Conservation (phyloP, 23 red algal species). For the Gracilaria gracilis region DNA sequence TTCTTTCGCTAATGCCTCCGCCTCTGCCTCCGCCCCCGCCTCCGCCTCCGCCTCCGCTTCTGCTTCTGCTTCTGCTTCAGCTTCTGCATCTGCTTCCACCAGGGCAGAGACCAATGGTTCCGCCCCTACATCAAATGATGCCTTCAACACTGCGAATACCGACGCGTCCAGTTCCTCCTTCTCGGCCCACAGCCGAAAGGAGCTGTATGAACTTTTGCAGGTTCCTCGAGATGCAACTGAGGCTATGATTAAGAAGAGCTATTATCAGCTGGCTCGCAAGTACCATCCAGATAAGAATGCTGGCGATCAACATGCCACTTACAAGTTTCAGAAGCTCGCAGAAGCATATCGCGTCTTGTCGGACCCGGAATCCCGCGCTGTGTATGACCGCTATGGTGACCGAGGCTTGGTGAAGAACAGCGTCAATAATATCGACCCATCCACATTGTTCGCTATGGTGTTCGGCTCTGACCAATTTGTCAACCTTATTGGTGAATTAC, state of each 20-base stretch:
- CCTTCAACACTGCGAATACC: neutral
- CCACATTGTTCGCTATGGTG: conserved; percentile 78
- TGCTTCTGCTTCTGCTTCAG: neutral
- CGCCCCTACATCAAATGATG: conserved; percentile 16
- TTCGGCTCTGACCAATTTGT: conserved; percentile 83
- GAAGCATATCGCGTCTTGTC: conserved; percentile 84
- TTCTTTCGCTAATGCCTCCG: conserved; percentile 3
- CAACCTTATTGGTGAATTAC: conserved; percentile 69
- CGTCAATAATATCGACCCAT: conserved; percentile 67
- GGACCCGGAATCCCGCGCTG: conserved; percentile 67
- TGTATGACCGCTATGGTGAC: conserved; percentile 75
- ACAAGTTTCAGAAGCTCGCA: conserved; percentile 84
- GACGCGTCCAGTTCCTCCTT: conserved; percentile 24
- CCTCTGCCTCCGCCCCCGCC: neutral
- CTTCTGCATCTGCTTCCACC: conserved; percentile 4
- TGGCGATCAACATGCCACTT: conserved; percentile 78
- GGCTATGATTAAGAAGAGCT: conserved; percentile 89
- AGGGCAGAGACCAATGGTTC: conserved; percentile 16
- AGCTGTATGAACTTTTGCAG: conserved; percentile 86
- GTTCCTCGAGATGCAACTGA: conserved; percentile 80
- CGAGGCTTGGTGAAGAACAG: conserved; percentile 62
- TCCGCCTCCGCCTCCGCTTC: conserved; percentile 6
- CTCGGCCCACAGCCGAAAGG: conserved; percentile 13
- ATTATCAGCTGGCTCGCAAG: conserved; percentile 80
- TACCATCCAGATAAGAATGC: conserved; percentile 78